A percentile compares a stretch with the other conserved stretches of the same genome.
phyloP scores from a whole-genome alignment of 306 rosid genomes.

The Prunus mongolica region DNA sequence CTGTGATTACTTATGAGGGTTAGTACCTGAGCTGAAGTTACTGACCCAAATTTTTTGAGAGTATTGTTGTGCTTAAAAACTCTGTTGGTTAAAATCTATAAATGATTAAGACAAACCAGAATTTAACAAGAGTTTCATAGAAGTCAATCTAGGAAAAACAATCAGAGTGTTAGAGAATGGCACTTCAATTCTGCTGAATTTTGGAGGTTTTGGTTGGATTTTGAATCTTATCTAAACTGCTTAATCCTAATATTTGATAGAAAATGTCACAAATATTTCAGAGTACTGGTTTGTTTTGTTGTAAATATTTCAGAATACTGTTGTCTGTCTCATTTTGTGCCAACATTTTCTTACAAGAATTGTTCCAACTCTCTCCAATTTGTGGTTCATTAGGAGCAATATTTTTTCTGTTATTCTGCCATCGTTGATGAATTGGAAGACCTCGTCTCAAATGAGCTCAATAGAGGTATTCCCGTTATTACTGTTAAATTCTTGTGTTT shows the following conservation, averaged over 20 bases:
- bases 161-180: neutral
- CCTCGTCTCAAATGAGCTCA: constrained; percentile 43
- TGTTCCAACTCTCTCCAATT: neutral
- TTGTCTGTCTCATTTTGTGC: neutral
- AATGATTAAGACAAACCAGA: too few species aligned
- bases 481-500: neutral
- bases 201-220: neutral
- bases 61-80: neutral
- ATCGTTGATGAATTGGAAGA: constrained; percentile 69
- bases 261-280: neutral
- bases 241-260: neutral
- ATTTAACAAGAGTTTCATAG: neutral
- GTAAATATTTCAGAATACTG: neutral
- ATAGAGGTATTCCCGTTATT: constrained; percentile 21
- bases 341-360: neutral
- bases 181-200: neutral
- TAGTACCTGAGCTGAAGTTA: neutral
- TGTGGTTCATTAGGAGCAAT: constrained; percentile 35
- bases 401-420: constrained; percentile 53
- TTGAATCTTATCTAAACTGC: neutral
- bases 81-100: neutral
- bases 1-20: neutral
- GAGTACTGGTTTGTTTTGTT: neutral
- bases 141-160: neutral
- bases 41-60: neutral